Evolutionary conservation across 1,284 basidiomycete species (phyloP).

Genomic region (Melampsora medusae): DNA sequence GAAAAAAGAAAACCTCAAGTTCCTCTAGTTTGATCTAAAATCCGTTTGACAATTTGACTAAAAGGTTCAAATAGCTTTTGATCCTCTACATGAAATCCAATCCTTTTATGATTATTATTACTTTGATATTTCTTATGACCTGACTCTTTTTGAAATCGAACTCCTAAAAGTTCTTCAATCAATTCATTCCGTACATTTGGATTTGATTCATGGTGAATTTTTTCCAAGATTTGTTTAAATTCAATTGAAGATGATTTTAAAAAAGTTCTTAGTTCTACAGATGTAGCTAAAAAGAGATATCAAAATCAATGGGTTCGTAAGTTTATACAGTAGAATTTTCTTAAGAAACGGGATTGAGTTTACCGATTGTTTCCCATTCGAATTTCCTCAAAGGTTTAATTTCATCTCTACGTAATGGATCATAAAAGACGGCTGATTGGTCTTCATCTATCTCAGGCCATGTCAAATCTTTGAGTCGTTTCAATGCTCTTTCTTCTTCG

Average conservation of each 20-base stretch:
- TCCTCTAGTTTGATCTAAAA: neutral
- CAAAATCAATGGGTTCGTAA: too few species aligned
- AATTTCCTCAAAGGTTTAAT: slow-evolving; percentile 32
- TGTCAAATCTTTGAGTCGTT: slow-evolving; percentile 1
- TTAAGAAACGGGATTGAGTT: too few species aligned
- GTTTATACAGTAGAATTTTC: too few species aligned
- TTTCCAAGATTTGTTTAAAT: neutral
- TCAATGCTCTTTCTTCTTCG: slow-evolving; percentile 7
- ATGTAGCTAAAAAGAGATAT: neutral
- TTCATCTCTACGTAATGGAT: slow-evolving; percentile 30
- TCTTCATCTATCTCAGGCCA: slow-evolving; percentile 22
- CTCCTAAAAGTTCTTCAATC: neutral
- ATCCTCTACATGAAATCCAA: neutral
- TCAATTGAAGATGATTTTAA: neutral
- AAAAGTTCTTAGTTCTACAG: neutral
- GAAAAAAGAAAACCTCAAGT: neutral
- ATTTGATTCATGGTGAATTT: neutral
- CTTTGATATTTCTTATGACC: neutral
- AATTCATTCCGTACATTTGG: neutral
- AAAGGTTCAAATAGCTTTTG: neutral
- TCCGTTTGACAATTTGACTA: neutral
- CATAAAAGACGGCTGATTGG: slow-evolving; percentile 7
- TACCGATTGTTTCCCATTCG: slow-evolving; percentile 37
- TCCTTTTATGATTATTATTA: too few species aligned
- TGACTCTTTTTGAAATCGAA: neutral